phyloP scores from a whole-genome alignment of 2,329 filamentous ascomycete genomes.

The Pseudocercospora fuligena region DNA sequence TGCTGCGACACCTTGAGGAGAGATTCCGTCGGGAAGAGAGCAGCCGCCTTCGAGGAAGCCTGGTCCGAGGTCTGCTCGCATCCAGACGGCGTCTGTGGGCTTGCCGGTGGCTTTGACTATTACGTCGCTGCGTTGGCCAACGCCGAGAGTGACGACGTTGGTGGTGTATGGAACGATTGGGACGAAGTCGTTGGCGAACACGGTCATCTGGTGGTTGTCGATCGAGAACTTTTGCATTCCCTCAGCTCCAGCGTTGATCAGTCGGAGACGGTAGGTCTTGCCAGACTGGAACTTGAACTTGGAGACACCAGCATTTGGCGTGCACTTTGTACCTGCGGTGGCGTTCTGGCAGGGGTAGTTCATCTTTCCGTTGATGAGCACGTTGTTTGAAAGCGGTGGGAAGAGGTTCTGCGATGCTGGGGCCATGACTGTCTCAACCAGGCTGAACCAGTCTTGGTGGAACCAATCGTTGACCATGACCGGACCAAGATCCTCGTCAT shows the following conservation, averaged over 20 bases:
- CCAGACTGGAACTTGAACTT: constrained; percentile 46
- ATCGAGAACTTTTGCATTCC: constrained; percentile 53
- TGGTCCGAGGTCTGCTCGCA: constrained; percentile 58
- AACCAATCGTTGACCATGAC: constrained; percentile 52
- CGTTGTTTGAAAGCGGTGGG: constrained; percentile 39
- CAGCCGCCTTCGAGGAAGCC: constrained; percentile 57
- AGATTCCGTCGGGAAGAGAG: constrained; percentile 41
- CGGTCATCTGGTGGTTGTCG: constrained; percentile 50
- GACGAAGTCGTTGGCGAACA: constrained; percentile 51
- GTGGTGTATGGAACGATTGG: constrained; percentile 49
- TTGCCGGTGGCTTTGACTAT: constrained; percentile 46
- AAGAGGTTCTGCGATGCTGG: constrained; percentile 26
- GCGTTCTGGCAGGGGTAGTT: constrained; percentile 40
- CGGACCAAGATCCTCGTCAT: constrained; percentile 51
- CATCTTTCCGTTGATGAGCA: constrained; percentile 35
- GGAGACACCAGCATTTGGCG: constrained; percentile 40
- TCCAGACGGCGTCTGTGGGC: constrained; percentile 42
- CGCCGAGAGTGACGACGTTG: constrained; percentile 57
- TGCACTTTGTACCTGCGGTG: constrained; percentile 34
- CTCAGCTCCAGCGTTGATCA: constrained; percentile 51
- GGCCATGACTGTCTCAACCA: constrained; percentile 41
- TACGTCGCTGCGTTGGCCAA: constrained; percentile 60
- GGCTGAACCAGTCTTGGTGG: constrained; percentile 41
- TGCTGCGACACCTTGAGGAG: constrained; percentile 61
- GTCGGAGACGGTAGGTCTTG: constrained; percentile 48